Base-by-base conservation (phyloP, 148 eudicot genomes). In the Tetragonia tetragonoides region DNA sequence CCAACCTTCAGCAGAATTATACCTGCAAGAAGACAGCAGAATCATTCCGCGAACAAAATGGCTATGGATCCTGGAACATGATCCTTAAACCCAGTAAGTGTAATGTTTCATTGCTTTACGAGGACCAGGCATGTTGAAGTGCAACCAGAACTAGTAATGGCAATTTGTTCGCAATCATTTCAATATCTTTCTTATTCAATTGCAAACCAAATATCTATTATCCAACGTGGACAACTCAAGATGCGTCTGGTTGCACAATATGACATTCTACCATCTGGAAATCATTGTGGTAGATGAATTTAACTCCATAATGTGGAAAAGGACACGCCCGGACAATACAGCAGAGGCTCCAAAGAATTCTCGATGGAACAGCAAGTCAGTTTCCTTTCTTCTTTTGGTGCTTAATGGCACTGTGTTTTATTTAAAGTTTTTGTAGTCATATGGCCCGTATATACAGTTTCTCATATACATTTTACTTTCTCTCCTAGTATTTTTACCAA, bases 1-100 rank as follows among this genome's bases (percentile, higher is more conserved):
- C 95, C 99, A 78, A 93, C 90, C 86, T 91, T 95, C 74, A 95
- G 97, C 85, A 95, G 78, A 70, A 94, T 81, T 23, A 91, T 16
- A 68, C 99, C 99, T 95, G 86, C 75, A 82, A 76, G 49, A 53
- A 76, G 11, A 59, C 23, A 71, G 10, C 9, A 56, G 12, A 28
- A 57, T 53, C 77, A 56, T 42, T 68, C 24, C 47, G 41, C 10
- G 3, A 49, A 42, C 34, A 42, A 44, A 66, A 71, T 16, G 28
- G n/a, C 61, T 56, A 66, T 23, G 20, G 70, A 67, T 54, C 0
- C 41, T 68, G 4, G 17, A n/a, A 20, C 37, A 68, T 20, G 10
- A 68, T 3, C 72, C 10, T 21, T 8, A 10, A 42, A 15, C 46
- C 51, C 11, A 20, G 8, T 23, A 7, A 46, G 9, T 20, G 47